A percentile compares a stretch with the other conserved stretches of the same genome.
Conservation (phyloP, 2,329 filamentous ascomycete species). For the Fonsecaea multimorphosa region DNA sequence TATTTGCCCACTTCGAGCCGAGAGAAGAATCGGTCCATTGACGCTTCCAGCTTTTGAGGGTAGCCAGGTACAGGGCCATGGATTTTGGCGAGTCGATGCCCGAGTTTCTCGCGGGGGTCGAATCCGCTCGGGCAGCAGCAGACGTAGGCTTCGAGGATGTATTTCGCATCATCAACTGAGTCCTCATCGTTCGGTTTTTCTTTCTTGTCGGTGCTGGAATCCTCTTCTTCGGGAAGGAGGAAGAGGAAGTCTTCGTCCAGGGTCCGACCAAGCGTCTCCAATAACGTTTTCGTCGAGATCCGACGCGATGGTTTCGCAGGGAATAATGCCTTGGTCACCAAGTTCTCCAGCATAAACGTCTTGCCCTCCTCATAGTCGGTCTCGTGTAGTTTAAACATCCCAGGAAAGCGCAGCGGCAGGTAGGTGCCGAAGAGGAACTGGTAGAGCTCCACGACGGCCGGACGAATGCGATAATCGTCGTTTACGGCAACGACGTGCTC, state of each 20-base stretch:
- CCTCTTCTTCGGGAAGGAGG: slow-evolving; percentile 55
- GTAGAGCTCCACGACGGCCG: slow-evolving; percentile 64
- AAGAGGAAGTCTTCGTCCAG: slow-evolving; percentile 68
- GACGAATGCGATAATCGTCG: slow-evolving; percentile 48
- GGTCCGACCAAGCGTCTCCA: slow-evolving; percentile 58
- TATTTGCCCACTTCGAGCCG: slow-evolving; percentile 59
- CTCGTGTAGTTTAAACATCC: slow-evolving; percentile 54
- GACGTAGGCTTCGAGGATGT: slow-evolving; percentile 63
- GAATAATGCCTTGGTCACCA: slow-evolving; percentile 52
- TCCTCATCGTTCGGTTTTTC: slow-evolving; percentile 14
- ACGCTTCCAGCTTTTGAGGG: slow-evolving; percentile 60
- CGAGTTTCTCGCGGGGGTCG: slow-evolving; percentile 61
- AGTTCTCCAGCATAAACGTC: slow-evolving; percentile 52
- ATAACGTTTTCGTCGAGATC: slow-evolving; percentile 46
- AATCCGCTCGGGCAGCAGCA: slow-evolving; percentile 66
- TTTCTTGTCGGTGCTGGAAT: slow-evolving; percentile 9
- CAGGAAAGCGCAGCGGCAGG: slow-evolving; percentile 63
- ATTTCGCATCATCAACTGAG: slow-evolving; percentile 45
- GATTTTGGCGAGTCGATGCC: slow-evolving; percentile 59
- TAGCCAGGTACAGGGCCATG: slow-evolving; percentile 67
- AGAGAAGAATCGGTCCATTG: slow-evolving; percentile 68
- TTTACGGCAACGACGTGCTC: slow-evolving; percentile 50
- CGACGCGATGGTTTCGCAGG: slow-evolving; percentile 46
- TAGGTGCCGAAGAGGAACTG: slow-evolving; percentile 61
- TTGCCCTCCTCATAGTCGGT: slow-evolving; percentile 40